Conservation (phyloP, 1,284 basidiomycete genomes). For the Trametes polyzona region DNA sequence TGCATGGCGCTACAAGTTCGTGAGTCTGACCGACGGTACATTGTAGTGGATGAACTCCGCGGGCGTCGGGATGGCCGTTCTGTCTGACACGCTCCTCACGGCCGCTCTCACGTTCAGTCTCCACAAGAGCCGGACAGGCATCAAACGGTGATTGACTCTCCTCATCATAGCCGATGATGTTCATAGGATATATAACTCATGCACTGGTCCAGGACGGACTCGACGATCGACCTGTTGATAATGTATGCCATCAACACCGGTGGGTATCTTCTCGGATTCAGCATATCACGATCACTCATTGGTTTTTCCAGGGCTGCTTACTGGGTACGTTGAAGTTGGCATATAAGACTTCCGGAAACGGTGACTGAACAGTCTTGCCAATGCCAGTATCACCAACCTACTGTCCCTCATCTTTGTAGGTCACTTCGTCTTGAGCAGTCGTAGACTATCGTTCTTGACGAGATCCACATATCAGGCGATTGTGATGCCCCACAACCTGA, state of each 20-base stretch:
- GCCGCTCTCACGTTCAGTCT: constrained; percentile 16
- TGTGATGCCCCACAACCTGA: constrained; percentile 20
- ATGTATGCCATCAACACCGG: constrained; percentile 24
- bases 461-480: constrained; percentile 10
- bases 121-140: constrained; percentile 17
- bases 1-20: too few species aligned
- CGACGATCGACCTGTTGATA: constrained; percentile 20
- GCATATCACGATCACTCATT: background rate
- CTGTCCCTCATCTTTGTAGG: constrained; percentile 20
- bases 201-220: constrained; percentile 19
- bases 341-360: too few species aligned
- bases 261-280: too few species aligned
- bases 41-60: constrained; percentile 27
- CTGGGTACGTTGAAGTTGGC: constrained; percentile 19
- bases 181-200: too few species aligned
- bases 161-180: too few species aligned
- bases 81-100: constrained; percentile 20
- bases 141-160: constrained; percentile 8
- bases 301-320: constrained; percentile 8
- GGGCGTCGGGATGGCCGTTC: constrained; percentile 18
- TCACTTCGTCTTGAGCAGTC: too few species aligned
- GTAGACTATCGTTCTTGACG: too few species aligned
- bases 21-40: too few species aligned
- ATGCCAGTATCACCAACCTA: constrained; percentile 15
- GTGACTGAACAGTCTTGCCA: background rate